A percentile compares a stretch with the other conserved stretches of the same genome.
Conservation (phyloP, 225 moss, liverwort and hornwort species). For the Pleurozium schreberi region DNA sequence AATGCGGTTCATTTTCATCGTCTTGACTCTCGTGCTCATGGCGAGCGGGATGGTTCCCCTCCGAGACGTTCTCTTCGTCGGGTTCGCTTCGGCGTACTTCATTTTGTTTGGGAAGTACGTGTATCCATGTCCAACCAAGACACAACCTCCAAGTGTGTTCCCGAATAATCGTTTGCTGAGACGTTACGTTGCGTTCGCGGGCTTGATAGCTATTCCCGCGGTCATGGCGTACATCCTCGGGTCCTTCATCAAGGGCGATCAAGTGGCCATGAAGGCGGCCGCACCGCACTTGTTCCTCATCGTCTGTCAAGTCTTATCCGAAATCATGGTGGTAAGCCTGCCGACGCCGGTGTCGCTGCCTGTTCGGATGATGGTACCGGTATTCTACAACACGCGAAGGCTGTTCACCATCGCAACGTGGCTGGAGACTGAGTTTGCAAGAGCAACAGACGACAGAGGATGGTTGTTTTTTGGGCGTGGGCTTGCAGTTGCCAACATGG, state of each 20-base stretch:
- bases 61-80: constrained; percentile 17
- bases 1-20: background rate
- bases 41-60: constrained; percentile 15
- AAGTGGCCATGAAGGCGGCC: constrained; percentile 13
- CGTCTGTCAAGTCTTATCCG: constrained; percentile 37
- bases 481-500: constrained; percentile 31
- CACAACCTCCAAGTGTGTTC: background rate
- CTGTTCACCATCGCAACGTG: constrained; percentile 24
- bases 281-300: constrained; percentile 43
- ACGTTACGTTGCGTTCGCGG: constrained; percentile 12
- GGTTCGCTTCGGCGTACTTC: constrained; percentile 29
- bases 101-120: constrained; percentile 15
- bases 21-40: constrained; percentile 10
- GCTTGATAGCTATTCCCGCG: constrained; percentile 14
- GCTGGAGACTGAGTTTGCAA: constrained; percentile 15
- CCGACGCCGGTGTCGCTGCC: constrained; percentile 17
- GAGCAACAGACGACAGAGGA: background rate
- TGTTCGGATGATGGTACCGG: constrained; percentile 25
- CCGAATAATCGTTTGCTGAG: background rate
- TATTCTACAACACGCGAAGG: constrained; percentile 43
- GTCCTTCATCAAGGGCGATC: constrained; percentile 33
- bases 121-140: constrained; percentile 15
- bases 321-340: background rate
- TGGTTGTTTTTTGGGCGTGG: constrained; percentile 38
- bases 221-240: constrained; percentile 28